phyloP scores from a whole-genome alignment of 306 rosid species.

The Prunus davidiana region DNA sequence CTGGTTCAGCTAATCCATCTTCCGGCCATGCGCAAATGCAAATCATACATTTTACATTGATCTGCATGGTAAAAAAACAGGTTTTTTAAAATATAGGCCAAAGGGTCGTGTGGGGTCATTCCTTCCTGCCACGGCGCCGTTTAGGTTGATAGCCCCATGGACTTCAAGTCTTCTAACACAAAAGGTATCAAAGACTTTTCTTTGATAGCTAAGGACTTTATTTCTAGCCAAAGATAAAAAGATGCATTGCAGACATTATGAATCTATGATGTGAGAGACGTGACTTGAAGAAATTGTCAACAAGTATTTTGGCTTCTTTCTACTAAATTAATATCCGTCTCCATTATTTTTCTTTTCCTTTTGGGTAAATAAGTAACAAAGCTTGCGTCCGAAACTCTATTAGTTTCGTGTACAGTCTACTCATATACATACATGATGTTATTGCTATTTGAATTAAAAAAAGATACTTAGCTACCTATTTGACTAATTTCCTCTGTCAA shows the following conservation, averaged over 20 bases:
- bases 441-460: no score
- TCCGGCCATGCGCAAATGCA: neutral
- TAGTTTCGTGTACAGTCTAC: no score
- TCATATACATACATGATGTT: no score
- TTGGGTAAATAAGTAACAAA: no score
- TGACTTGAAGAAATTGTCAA: constrained; percentile 13
- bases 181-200: neutral
- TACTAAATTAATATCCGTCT: neutral
- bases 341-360: no score
- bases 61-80: neutral
- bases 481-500: no score
- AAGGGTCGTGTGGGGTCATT: neutral
- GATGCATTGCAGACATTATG: neutral
- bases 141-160: constrained; percentile 14
- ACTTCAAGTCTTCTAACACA: neutral
- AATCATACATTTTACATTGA: neutral
- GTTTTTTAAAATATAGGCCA: neutral
- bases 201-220: neutral
- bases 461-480: no score
- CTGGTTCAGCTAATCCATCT: neutral
- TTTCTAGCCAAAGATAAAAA: neutral
- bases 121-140: neutral
- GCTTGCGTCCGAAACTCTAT: no score
- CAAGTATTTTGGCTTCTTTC: constrained; percentile 12
- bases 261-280: constrained; percentile 24